Evolutionary conservation across 2,329 filamentous ascomycete genomes (phyloP).

Genomic region (Ophiostoma sp.): DNA sequence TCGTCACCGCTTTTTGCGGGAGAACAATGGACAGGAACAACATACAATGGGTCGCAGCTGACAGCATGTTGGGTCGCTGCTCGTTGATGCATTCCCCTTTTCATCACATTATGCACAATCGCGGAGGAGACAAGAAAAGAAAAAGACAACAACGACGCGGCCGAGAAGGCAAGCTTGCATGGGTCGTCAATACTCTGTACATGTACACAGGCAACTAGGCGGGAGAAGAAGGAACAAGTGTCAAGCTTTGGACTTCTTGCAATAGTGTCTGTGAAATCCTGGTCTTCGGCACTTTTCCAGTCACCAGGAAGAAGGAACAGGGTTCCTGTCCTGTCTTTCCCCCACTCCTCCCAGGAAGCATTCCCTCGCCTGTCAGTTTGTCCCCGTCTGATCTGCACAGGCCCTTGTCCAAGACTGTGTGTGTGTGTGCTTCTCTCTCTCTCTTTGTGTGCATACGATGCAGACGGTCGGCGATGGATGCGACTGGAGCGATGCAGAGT

Average conservation of each 20-base stretch:
- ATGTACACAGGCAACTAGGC: background rate
- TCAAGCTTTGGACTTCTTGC: background rate
- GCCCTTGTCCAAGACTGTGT: background rate
- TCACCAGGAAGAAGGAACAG: background rate
- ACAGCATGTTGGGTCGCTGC: too few species aligned
- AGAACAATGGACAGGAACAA: background rate
- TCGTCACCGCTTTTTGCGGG: background rate
- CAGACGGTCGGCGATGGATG: background rate
- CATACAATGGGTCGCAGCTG: background rate
- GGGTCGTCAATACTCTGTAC: too few species aligned
- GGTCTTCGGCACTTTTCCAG: background rate
- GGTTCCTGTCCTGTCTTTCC: background rate
- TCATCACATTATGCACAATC: constrained; percentile 6
- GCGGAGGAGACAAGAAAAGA: background rate
- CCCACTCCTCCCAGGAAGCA: background rate
- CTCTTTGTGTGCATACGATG: too few species aligned
- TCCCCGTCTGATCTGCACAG: constrained; percentile 14
- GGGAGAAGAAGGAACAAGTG: background rate
- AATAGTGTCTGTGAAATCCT: background rate
- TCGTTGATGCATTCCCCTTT: constrained; percentile 6
- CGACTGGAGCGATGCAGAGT: background rate
- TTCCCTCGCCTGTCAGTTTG: background rate
- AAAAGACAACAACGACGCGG: background rate
- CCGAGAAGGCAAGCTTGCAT: background rate
- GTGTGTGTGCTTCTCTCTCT: background rate